Conservation (phyloP, 2,329 filamentous ascomycete genomes). For the Huntiella omanensis region DNA sequence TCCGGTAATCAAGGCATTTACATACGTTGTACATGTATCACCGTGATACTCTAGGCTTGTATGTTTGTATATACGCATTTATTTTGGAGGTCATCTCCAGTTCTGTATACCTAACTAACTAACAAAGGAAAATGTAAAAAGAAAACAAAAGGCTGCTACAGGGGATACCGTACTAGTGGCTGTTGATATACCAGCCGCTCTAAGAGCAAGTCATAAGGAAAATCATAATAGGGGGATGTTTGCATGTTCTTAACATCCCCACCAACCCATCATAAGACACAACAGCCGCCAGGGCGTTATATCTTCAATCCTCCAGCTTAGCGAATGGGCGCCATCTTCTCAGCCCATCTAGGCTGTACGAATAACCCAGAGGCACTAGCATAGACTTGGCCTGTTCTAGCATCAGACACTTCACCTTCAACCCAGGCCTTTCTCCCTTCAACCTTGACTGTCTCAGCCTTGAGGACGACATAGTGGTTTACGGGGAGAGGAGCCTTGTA, state of each 20-base stretch:
- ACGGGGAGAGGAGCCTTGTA: conserved; percentile 69
- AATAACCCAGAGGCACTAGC: conserved; percentile 7
- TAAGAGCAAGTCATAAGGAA: too few species aligned
- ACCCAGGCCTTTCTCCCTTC: conserved; percentile 94
- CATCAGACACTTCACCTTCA: conserved; percentile 31
- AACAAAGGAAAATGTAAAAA: too few species aligned
- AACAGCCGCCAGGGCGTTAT: not conserved
- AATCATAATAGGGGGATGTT: too few species aligned
- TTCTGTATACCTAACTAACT: too few species aligned
- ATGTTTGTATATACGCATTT: too few species aligned
- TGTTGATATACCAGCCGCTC: too few species aligned
- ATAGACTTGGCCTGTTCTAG: conserved; percentile 9
- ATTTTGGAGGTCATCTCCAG: too few species aligned
- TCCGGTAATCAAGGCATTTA: too few species aligned
- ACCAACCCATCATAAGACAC: not conserved
- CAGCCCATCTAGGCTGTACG: conserved; percentile 10
- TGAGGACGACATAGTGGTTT: conserved; percentile 56
- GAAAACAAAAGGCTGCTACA: too few species aligned
- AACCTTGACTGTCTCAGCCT: conserved; percentile 62
- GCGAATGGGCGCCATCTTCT: conserved; percentile 10
- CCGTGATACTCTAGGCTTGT: too few species aligned
- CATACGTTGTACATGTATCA: too few species aligned
- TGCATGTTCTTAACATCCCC: not conserved
- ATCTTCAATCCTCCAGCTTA: not conserved
- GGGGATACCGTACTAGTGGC: too few species aligned